Evolutionary conservation across 2,329 filamentous ascomycete species (phyloP).

Genomic region (Scedosporium aurantiacum): DNA sequence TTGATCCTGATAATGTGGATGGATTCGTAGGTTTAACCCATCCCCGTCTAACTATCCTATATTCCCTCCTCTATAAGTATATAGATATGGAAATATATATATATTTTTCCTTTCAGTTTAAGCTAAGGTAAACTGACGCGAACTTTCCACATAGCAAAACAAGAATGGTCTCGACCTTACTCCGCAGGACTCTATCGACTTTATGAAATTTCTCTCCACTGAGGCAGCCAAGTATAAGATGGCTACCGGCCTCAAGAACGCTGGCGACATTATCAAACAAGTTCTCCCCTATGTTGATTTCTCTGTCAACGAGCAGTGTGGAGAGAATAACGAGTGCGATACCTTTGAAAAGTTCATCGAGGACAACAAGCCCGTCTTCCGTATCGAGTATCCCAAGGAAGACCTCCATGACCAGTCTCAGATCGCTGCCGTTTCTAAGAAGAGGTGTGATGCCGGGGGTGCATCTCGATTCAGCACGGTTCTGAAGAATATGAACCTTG

Average conservation of each 20-base stretch:
- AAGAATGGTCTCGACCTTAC: slow-evolving; percentile 52
- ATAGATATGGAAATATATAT: too few relatives aligned
- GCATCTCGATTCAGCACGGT: slow-evolving; percentile 48
- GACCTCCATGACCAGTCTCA: slow-evolving; percentile 23
- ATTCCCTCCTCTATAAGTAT: too few relatives aligned
- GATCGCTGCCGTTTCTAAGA: background rate
- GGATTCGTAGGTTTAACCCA: slow-evolving; percentile 36
- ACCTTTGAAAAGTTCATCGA: slow-evolving; percentile 46
- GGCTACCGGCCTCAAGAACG: slow-evolving; percentile 59
- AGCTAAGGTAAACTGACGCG: too few relatives aligned
- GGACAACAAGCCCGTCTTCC: slow-evolving; percentile 56
- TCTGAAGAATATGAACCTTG: slow-evolving; percentile 53
- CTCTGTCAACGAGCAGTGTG: slow-evolving; percentile 61
- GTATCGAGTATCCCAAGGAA: slow-evolving; percentile 57
- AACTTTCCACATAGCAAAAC: too few relatives aligned
- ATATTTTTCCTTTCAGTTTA: background rate
- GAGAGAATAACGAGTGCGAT: slow-evolving; percentile 47
- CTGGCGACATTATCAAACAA: slow-evolving; percentile 42
- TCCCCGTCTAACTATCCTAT: background rate
- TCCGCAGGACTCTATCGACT: slow-evolving; percentile 42
- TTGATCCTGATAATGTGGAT: slow-evolving; percentile 64
- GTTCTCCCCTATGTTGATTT: slow-evolving; percentile 45
- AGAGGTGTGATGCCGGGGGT: slow-evolving; percentile 32
- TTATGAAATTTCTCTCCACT: slow-evolving; percentile 46
- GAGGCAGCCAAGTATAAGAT: slow-evolving; percentile 43